A percentile compares a stretch with the other conserved stretches of the same genome.
phyloP scores from a whole-genome alignment of 1,139 yeast species.

The Pichia sp. region DNA sequence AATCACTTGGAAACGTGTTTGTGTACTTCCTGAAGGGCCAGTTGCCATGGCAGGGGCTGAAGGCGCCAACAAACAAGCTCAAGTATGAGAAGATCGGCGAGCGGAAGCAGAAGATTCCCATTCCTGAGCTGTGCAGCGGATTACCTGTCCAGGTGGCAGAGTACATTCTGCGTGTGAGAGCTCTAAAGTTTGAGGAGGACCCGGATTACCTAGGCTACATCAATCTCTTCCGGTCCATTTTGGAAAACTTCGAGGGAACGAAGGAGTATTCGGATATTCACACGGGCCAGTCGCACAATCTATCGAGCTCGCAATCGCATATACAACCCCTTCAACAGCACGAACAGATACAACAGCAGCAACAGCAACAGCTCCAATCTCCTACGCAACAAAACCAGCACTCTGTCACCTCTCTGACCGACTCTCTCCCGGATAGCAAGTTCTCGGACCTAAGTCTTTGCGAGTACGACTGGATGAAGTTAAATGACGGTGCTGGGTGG shows the following conservation, averaged over 20 bases:
- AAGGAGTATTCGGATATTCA: background rate
- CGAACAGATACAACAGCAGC: constrained; percentile 1
- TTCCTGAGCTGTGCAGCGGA: constrained; percentile 72
- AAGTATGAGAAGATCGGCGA: constrained; percentile 71
- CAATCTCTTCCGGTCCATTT: constrained; percentile 67
- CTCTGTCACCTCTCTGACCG: background rate
- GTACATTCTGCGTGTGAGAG: constrained; percentile 78
- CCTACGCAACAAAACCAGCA: background rate
- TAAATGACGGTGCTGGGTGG: constrained; percentile 92
- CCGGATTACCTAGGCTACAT: constrained; percentile 68
- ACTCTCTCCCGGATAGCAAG: background rate
- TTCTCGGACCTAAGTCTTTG: constrained; percentile 45
- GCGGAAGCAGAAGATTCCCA: constrained; percentile 46
- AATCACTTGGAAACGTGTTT: constrained; percentile 61
- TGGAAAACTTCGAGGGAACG: constrained; percentile 55
- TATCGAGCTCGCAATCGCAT: background rate
- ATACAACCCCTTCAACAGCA: background rate
- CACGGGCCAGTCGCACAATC: background rate
- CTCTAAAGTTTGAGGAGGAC: constrained; percentile 49
- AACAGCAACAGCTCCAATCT: background rate
- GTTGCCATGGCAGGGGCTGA: constrained; percentile 55
- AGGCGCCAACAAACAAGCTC: constrained; percentile 78
- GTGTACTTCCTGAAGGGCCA: constrained; percentile 61
- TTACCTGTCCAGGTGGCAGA: constrained; percentile 86
- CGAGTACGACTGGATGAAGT: constrained; percentile 91